Evolutionary conservation across 1,139 yeast genomes (phyloP).

Genomic region (Petasospora rhodanensis): DNA sequence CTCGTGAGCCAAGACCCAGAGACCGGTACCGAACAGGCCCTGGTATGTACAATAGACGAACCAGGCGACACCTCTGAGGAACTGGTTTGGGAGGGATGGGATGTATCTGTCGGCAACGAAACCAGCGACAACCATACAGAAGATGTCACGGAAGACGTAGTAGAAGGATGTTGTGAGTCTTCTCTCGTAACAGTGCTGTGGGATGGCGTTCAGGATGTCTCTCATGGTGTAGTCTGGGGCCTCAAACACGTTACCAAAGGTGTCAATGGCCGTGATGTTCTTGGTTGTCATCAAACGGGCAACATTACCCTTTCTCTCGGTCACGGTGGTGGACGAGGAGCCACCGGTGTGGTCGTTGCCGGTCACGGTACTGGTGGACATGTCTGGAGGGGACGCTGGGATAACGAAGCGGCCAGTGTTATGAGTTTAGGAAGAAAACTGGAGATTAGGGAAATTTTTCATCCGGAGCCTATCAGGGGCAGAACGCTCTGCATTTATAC

Average conservation of each 20-base stretch:
- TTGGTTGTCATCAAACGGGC: slow-evolving; percentile 19
- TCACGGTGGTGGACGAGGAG: slow-evolving; percentile 9
- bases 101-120: slow-evolving; percentile 44
- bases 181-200: slow-evolving; percentile 58
- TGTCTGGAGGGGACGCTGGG: background rate
- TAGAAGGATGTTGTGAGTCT: slow-evolving; percentile 44
- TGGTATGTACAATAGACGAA: slow-evolving; percentile 32
- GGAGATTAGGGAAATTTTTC: too few relatives aligned
- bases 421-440: too few relatives aligned
- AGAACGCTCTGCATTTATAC: too few relatives aligned
- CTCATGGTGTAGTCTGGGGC: slow-evolving; percentile 62
- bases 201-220: slow-evolving; percentile 57
- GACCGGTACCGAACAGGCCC: slow-evolving; percentile 48
- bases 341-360: slow-evolving; percentile 3
- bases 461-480: too few relatives aligned
- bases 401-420: too few relatives aligned
- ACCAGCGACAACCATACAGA: slow-evolving; percentile 35
- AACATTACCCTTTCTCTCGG: slow-evolving; percentile 19
- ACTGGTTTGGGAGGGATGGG: slow-evolving; percentile 37
- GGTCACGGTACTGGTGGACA: slow-evolving; percentile 27
- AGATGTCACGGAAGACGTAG: slow-evolving; percentile 56
- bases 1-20: slow-evolving; percentile 64
- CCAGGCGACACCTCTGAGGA: slow-evolving; percentile 43
- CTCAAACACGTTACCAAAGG: slow-evolving; percentile 51
- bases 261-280: slow-evolving; percentile 39